A percentile compares a stretch with the other conserved stretches of the same genome.
Conservation (phyloP, 805 yeast genomes). For the Wickerhamiella azyma region DNA sequence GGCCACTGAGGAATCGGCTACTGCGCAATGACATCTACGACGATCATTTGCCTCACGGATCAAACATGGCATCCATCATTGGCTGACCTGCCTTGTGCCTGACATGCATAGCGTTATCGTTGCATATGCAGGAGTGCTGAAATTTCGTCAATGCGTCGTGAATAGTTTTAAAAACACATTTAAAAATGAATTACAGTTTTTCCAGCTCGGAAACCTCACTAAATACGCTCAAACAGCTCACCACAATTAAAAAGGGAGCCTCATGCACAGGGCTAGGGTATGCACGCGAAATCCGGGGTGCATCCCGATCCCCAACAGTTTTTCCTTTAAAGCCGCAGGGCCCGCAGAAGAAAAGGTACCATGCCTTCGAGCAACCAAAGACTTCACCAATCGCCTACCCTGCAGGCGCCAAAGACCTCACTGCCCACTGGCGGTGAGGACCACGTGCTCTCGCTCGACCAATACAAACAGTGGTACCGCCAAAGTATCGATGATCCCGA, state of each 20-base stretch:
- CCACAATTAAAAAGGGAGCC: neutral
- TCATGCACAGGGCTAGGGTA: constrained; percentile 1
- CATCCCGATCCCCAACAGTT: constrained; percentile 7
- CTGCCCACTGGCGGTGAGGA: constrained; percentile 9
- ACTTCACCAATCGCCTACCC: neutral
- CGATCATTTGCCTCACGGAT: neutral
- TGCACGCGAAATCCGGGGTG: constrained; percentile 2
- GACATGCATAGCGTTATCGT: constrained; percentile 1
- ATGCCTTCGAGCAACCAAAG: constrained; percentile 7
- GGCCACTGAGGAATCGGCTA: no score
- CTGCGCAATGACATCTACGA: no score
- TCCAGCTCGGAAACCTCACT: no score
- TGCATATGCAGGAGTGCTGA: constrained; percentile 1
- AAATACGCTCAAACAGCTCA: neutral
- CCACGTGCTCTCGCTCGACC: constrained; percentile 35
- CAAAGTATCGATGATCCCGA: constrained; percentile 45
- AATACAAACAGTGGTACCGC: constrained; percentile 38
- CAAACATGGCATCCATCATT: no score
- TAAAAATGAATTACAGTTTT: no score
- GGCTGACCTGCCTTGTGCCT: neutral
- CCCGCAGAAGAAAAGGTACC: no score
- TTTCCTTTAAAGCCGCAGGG: neutral
- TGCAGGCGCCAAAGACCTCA: constrained; percentile 7
- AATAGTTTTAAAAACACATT: no score
- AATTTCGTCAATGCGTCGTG: neutral